Base-by-base conservation (phyloP, 139 green algal species). In the Chlorella sp. region DNA sequence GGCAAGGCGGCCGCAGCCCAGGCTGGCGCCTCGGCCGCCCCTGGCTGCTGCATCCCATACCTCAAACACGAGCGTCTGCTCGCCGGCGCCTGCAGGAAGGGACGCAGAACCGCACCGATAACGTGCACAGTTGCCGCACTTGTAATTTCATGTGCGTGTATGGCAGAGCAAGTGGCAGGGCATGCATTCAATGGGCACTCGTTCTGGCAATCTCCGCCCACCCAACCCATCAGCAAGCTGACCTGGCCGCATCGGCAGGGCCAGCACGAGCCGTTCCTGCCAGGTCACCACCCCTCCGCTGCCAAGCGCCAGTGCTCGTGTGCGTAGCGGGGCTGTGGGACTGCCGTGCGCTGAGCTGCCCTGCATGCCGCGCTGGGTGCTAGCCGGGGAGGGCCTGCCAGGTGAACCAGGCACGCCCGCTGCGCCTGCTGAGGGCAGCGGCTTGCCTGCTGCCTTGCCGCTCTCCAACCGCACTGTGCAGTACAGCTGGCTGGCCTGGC, bases 211-310 rank as follows among this genome's bases (percentile, higher is more conserved):
- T n/a, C n/a, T n/a, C n/a, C n/a, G n/a, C n/a, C n/a, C n/a, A n/a
- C n/a, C n/a, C n/a, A n/a, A n/a, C n/a, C n/a, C n/a, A n/a, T n/a
- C n/a, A n/a, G n/a, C n/a, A n/a, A n/a, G 25, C 82, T 0, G 47
- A 82, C 72, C 67, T 86, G 30, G n/a, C 6, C 26, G 34, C 57
- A 80, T 32, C 13, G 89, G 92, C 63, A 96, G 85, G 25, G 87
- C 74, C 32, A 96, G 71, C 57, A 94, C 71, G 57, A 96, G 92
- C 13, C 91, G 89, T 87, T 96, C 92, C 36, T 84, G 32, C 92
- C 92, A 96, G 0, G 39, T 21, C 34, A 92, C 80, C 23, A 55
- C 26, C 25, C 70, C 71, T 25, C 44, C 63, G 16, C 21, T 41
- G 6, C 41, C 26, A 23, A 32, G 6, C 34, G 67, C 32, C 47